phyloP scores from a whole-genome alignment of 768 basidiomycete genomes.

The Leucocoprinus birnbaumii region DNA sequence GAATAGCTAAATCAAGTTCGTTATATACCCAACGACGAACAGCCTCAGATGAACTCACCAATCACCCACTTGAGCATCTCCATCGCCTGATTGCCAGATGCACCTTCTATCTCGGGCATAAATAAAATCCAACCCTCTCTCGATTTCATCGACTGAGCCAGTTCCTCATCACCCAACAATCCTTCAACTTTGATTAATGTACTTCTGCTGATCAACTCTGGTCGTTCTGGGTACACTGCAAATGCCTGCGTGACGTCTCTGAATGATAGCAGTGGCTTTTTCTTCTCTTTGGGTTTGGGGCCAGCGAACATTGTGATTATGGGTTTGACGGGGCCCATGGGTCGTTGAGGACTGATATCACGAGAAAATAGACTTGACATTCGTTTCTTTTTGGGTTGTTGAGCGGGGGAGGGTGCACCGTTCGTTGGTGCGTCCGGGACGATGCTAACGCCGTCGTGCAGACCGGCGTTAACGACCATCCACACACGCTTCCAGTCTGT shows the following conservation, averaged over 20 bases:
- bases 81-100: conserved; percentile 51
- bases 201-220: conserved; percentile 83
- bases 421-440: conserved; percentile 12
- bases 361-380: conserved; percentile 71
- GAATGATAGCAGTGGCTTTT: conserved; percentile 68
- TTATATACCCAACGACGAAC: neutral
- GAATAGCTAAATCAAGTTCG: conserved; percentile 51
- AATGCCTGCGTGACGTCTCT: conserved; percentile 78
- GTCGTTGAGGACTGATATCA: conserved; percentile 24
- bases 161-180: conserved; percentile 72
- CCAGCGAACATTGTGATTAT: conserved; percentile 58
- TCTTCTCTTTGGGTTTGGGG: conserved; percentile 72
- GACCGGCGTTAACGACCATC: conserved; percentile 65
- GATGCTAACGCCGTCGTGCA: conserved; percentile 19
- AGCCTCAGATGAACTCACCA: conserved; percentile 47
- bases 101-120: conserved; percentile 82
- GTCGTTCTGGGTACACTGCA: conserved; percentile 95
- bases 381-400: conserved; percentile 45
- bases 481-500: conserved; percentile 95
- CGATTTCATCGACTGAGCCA: conserved; percentile 58
- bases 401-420: neutral
- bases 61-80: conserved; percentile 93
- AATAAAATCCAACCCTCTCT: conserved; percentile 85
- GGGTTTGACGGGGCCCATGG: conserved; percentile 28
- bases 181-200: conserved; percentile 94